Evolutionary conservation across 805 yeast species (phyloP).

Genomic region (Candida sanyiensis): DNA sequence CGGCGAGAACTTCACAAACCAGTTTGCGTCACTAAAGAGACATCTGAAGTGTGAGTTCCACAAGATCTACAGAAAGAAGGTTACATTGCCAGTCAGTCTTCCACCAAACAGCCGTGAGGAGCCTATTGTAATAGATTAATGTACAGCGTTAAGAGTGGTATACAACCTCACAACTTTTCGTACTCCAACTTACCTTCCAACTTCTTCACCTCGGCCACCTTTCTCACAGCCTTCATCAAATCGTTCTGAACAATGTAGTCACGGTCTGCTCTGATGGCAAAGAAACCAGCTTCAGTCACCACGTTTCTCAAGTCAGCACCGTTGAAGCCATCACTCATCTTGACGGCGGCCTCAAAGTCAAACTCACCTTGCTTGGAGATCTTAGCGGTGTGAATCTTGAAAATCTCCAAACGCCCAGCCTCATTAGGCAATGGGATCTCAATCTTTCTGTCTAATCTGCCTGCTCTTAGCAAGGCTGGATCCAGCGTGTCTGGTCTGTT

Average conservation of each 20-base stretch:
- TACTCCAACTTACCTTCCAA: conserved; percentile 94
- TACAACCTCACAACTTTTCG: conserved; percentile 65
- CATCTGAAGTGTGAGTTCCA: conserved; percentile 36
- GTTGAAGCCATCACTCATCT: conserved; percentile 98
- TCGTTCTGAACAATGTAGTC: conserved; percentile 92
- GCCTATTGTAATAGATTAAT: conserved; percentile 2
- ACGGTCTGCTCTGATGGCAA: conserved; percentile 96
- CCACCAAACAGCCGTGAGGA: conserved; percentile 1
- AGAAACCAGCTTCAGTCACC: conserved; percentile 97
- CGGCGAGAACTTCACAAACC: conserved; percentile 34
- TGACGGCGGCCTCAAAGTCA: conserved; percentile 94
- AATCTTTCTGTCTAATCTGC: conserved; percentile 92
- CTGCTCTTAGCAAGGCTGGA: conserved; percentile 96
- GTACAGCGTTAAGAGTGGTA: background rate
- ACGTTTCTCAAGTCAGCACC: conserved; percentile 98
- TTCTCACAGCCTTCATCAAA: conserved; percentile 95
- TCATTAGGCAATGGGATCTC: conserved; percentile 96
- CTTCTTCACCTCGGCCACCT: conserved; percentile 94
- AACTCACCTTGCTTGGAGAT: conserved; percentile 91
- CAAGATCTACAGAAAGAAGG: conserved; percentile 3
- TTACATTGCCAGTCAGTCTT: background rate
- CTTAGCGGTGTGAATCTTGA: conserved; percentile 84
- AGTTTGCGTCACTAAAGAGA: conserved; percentile 37
- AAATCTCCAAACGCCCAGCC: conserved; percentile 88
- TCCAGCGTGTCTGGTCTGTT: conserved; percentile 97